Evolutionary conservation across 73 alveolate genomes (phyloP), one percentile per base, ranked within the genome.

Genomic region (Urostyla sp.): DNA sequence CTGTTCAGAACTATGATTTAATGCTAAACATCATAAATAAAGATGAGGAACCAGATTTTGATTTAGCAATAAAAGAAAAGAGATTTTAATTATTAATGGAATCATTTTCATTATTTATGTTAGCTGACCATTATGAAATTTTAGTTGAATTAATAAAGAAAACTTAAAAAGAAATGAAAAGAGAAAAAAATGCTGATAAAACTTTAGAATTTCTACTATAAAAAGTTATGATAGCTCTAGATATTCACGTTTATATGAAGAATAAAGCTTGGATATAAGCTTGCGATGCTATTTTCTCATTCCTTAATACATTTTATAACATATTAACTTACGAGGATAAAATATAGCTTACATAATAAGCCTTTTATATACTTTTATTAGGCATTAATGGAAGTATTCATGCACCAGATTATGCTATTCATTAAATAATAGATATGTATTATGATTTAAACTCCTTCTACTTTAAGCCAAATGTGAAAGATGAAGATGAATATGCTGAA

Each of bases 61-160:
- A n/a, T n/a, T n/a, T n/a, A n/a, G n/a, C n/a, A n/a, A n/a, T n/a
- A n/a, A n/a, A n/a, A n/a, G n/a, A 48, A 69, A 4, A n/a, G 4
- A 69, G 72, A 46, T 16, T 69, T 21, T 5, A 27, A 69, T 4
- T 48, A 15, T 32, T 69, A 24, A 3, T 44, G 5, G 24, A 44
- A 1, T 8, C 83, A 1, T 45, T 69, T 18, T 49, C 8, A 7
- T 45, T 31, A 3, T 69, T 69, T 40, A 69, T 69, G 23, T 31
- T 69, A 27, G 83, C 60, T 27, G 83, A 69, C 26, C 34, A 20
- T 1, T 69, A 69, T 28, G 83, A 69, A 28, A 24, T 69, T 8
- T 13, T 69, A 32, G 16, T 69, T 38, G 83, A 69, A 35, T 23
- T 69, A 4, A 30, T 46, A 1, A 46, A 44, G 31, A 7, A 69